Evolutionary conservation across 495 filamentous ascomycete species (phyloP), one percentile per base, ranked within the genome.

Genomic region (Neurospora discreta): DNA sequence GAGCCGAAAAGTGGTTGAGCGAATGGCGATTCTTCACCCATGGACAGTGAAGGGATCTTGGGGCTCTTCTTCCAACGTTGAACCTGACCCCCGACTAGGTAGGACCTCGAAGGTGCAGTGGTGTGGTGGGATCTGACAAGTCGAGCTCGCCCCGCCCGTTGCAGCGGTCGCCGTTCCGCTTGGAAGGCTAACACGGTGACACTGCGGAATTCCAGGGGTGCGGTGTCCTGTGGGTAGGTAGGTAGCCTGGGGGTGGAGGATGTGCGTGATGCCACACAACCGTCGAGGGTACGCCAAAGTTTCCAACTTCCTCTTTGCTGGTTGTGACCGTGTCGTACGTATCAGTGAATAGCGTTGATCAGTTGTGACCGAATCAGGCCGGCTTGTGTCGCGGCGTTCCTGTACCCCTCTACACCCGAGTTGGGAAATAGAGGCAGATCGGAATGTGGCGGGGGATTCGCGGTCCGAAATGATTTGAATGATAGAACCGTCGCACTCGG

Each of bases 131-230:
- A 60, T 16, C 26, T 60, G 52, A 60, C 26, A 65, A 65, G 52
- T 60, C 52, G 26, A 65, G 52, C 26, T 65, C 52, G 26, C 52
- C 46, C 40, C 52, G 26, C 52, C 46, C 40, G 40, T 73, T 71
- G 39, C 71, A 70, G 36, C 70, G 65, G 70, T 38, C 44, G 67
- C 43, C 58, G 39, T 67, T 69, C 41, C 40, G 70, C 67, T 69
- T 67, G 71, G 69, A 73, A 70, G 71, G 71, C 43, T 43, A 33
- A 18, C 52, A 65, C 52, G 52, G 52, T 65, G 26, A 65, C 52
- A 65, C 52, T 33, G 26, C 52, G 33, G 52, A 15, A 16, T 65
- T 65, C 15, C 52, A 65, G 52, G 52, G 52, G 52, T 65, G 52
- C 52, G 52, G 52, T 36, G 52, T 26, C 52, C 52, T 33, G 52